A percentile compares a stretch with the other conserved stretches of the same genome.
Conservation (phyloP, 257 asterid species). For the Penstemon newberryi region DNA sequence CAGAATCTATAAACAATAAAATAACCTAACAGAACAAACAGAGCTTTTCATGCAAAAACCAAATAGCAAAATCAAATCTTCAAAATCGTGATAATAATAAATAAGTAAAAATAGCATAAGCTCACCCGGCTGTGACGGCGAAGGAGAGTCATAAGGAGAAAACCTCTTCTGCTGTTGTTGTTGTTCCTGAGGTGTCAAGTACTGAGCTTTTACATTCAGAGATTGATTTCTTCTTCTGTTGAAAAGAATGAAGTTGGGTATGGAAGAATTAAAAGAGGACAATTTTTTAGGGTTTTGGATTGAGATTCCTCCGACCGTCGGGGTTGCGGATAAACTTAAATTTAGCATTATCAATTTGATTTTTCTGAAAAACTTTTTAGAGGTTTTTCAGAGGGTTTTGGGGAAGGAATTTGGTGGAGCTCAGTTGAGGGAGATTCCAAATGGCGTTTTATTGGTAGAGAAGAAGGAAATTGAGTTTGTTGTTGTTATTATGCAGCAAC, state of each 20-base stretch:
- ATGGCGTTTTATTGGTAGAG: not conserved
- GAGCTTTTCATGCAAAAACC: constrained; percentile 1
- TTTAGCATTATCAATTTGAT: constrained; percentile 34
- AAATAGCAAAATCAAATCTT: constrained; percentile 1
- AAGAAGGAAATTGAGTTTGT: too few species aligned
- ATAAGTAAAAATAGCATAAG: not conserved
- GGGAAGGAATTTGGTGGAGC: not conserved
- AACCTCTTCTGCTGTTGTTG: constrained; percentile 45
- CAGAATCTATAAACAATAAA: not conserved
- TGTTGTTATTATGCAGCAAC: too few species aligned
- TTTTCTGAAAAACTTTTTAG: not conserved
- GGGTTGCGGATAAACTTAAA: constrained; percentile 44
- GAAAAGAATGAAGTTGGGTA: constrained; percentile 31
- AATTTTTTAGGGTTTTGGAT: constrained; percentile 47
- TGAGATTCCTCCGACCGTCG: constrained; percentile 32
- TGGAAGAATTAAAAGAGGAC: constrained; percentile 30
- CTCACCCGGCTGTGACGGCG: constrained; percentile 52
- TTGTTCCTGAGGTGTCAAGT: constrained; percentile 57
- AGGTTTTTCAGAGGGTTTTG: constrained; percentile 36
- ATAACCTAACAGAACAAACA: not conserved
- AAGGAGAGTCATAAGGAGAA: constrained; percentile 42
- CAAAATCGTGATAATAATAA: not conserved
- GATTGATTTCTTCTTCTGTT: constrained; percentile 28
- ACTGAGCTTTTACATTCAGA: constrained; percentile 48
- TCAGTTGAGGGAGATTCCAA: not conserved